Evolutionary conservation across 768 basidiomycete species (phyloP).

Genomic region (Fomitopsis serialis): DNA sequence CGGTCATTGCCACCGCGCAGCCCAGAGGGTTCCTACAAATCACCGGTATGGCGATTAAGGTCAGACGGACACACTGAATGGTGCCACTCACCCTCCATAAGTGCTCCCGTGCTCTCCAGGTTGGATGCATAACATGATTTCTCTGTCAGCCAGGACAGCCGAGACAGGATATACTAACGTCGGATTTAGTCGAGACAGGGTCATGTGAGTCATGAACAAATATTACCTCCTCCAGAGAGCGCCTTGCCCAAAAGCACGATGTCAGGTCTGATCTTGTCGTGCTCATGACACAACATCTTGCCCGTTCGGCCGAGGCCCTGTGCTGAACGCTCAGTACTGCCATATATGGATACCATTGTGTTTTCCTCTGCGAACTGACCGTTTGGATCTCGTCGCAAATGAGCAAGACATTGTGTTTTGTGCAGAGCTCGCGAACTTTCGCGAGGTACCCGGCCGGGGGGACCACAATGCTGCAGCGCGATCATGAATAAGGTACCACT

Average conservation of each 20-base stretch:
- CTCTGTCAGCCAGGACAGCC: slow-evolving; percentile 84
- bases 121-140: slow-evolving; percentile 91
- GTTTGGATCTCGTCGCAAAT: slow-evolving; percentile 99
- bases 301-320: slow-evolving; percentile 91
- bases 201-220: too few species aligned
- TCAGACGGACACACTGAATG: background rate
- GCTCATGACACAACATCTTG: slow-evolving; percentile 87
- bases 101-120: slow-evolving; percentile 97
- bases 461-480: slow-evolving; percentile 70
- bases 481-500: background rate
- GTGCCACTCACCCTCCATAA: slow-evolving; percentile 74
- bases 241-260: slow-evolving; percentile 94
- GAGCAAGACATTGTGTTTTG: slow-evolving; percentile 88
- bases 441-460: slow-evolving; percentile 84
- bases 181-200: too few species aligned
- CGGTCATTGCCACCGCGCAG: slow-evolving; percentile 93
- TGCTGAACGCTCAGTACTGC: background rate
- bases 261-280: slow-evolving; percentile 86
- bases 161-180: slow-evolving; percentile 91
- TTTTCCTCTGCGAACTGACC: slow-evolving; percentile 33
- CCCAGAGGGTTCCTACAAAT: slow-evolving; percentile 79
- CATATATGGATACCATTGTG: too few species aligned
- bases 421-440: slow-evolving; percentile 76
- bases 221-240: slow-evolving; percentile 90
- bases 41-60: too few species aligned